Percentiles rank a stretch among this genome's conserved stretches.
phyloP scores from a whole-genome alignment of 768 basidiomycete species.

The Boletus reticuloceps region DNA sequence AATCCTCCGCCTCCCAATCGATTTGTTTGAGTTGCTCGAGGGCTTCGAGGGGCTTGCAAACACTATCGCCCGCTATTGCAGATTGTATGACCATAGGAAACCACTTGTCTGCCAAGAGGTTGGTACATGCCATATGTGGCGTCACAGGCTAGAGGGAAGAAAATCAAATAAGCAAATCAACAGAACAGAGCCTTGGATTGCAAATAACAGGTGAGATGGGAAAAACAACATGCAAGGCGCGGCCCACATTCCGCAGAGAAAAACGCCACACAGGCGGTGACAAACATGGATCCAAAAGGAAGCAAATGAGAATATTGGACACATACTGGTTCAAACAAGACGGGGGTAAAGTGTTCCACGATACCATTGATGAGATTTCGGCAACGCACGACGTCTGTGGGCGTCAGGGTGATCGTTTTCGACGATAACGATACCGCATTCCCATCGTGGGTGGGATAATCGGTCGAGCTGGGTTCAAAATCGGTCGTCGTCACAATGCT shows the following conservation, averaged over 20 bases:
- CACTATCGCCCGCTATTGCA: conserved; percentile 57
- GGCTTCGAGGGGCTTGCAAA: conserved; percentile 72
- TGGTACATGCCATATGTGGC: conserved; percentile 73
- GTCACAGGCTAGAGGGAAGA: conserved; percentile 40
- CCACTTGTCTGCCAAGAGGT: conserved; percentile 70
- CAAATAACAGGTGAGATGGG: not conserved
- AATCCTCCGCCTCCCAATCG: conserved; percentile 56
- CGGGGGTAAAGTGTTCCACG: conserved; percentile 67
- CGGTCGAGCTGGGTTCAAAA: conserved; percentile 42
- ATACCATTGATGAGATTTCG: conserved; percentile 49
- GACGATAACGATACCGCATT: not conserved
- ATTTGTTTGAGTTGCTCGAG: conserved; percentile 56
- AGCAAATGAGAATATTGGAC: no score
- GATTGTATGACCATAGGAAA: conserved; percentile 67
- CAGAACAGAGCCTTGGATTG: not conserved
- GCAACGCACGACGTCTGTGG: conserved; percentile 40
- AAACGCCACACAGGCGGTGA: not conserved
- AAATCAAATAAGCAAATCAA: not conserved
- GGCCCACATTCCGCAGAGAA: not conserved
- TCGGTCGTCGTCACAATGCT: conserved; percentile 57
- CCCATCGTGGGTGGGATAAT: conserved; percentile 4
- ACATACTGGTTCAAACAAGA: conserved; percentile 62
- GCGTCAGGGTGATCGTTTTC: conserved; percentile 21
- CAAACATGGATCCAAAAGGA: not conserved
- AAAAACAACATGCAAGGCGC: not conserved